Evolutionary conservation across 2,329 filamentous ascomycete genomes (phyloP), one percentile per base, ranked within the genome.

Genomic region (Cladosporium oxysporum): DNA sequence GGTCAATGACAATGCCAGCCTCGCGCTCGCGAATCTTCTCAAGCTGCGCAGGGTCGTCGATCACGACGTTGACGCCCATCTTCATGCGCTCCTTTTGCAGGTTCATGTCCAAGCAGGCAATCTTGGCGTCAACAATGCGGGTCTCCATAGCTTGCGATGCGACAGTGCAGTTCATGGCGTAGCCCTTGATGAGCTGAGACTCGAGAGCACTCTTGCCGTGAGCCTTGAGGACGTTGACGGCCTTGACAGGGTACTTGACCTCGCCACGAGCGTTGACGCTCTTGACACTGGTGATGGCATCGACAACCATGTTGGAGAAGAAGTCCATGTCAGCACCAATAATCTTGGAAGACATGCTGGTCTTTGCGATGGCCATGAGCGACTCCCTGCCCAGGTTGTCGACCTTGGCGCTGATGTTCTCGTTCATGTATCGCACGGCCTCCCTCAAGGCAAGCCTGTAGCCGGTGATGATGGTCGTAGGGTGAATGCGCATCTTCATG

Each of bases 401-500:
- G 66, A 98, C 94, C 82, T 96, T 97, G 75, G 92, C 92, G 84
- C 92, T 94, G 79, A 99, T 90, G 79, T 98, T 97, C 81, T 99
- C 95, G 82, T 92, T 94, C 90, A 99, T 96, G 83, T 97, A 99
- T 82, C 96, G 96, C 78, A 99, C 90, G 66, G 95, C 95, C 84
- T 99, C 95, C 76, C 95, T 88, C 72, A 99, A 86, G 68, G 95
- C 95, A 75, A 99, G 87, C 76, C 95, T 88, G 86, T 99, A 99
- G 75, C 95, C 95, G 69, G 93, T 98, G 78, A 99, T 99, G 82
- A 99, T 98, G 68, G 96, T 99, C 29, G 95, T 99, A 65, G 95
- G 96, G 83, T 99, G 95, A 87, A 99, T 99, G 79, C 93, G 91
- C 87, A 98, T 99, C 86, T 95, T 97, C 91, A 98, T 96, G 71